Evolutionary conservation across 1,284 basidiomycete species (phyloP), one percentile per base, ranked within the genome.

Genomic region (Ceratobasidium sp.): DNA sequence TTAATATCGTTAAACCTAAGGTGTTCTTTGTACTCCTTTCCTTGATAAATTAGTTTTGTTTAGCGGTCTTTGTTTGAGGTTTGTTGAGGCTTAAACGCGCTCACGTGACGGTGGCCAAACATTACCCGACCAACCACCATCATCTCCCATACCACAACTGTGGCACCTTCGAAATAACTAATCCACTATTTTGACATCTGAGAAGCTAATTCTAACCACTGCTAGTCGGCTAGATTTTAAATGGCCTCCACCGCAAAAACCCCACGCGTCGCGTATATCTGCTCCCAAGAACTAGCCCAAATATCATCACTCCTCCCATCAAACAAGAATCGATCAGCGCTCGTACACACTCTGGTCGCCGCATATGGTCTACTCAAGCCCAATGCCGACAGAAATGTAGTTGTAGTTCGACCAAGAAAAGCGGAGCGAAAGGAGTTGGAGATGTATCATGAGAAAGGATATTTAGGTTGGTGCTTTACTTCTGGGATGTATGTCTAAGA

Each of bases 231-330:
- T 45, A 11, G 17, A 11, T 17, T 45, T 11, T 11, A 49, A n/a
- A 17, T 49, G 47, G 17, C 47, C 47, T 49, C 20, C 2, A 20
- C 53, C 20, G 3, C 71, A 89, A 10, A n/a, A n/a, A n/a, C 82
- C 80, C 60, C 60, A 13, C 42, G 71, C 17, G 71, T 77, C 64
- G 51, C 65, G 37, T 58, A 58, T n/a, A 49, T 69, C 39, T 63
- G 66, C 60, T 76, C 61, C 10, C 66, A 67, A 31, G 53, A 63
- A 20, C 64, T 67, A 5, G 64, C 64, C 35, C 79, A 89, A 90
- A 85, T 86, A 75, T 92, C 90, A 1, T 92, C 92, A 26, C 85
- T 89, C 3, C 87, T 97, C 0, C 96, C 96, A 0, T 94, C 94
- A 0, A 97, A 98, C 82, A 86, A 83, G 68, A 91, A 91, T 17